Evolutionary conservation across 768 basidiomycete genomes (phyloP), one percentile per base, ranked within the genome.

Genomic region (Suillus bovinus): DNA sequence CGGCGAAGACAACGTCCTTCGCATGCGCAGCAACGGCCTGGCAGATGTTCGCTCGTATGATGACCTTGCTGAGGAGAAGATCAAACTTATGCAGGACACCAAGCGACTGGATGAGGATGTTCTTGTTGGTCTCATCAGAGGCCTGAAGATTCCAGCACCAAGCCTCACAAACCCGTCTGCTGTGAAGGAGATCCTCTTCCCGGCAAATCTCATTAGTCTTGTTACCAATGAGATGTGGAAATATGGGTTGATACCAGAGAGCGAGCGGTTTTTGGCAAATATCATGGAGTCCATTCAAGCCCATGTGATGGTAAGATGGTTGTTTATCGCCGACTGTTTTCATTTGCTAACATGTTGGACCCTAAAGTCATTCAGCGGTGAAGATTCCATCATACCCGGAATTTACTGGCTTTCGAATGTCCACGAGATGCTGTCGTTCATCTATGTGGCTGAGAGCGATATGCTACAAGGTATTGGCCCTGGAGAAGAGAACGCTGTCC

Each of bases 191-290:
- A 95, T 99, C 59, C 82, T 99, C 46, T 99, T 99, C 88, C 97
- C 97, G 13, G 96, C 97, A 29, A 98, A 99, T 75, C 85, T 99
- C 63, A 99, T 99, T 77, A 94, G 92, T 72, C 80, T 99, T 53
- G 89, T 97, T 67, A 96, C 95, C n/a, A 99, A 99, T 75, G 97
- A 99, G 77, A 99, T 99, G 97, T 99, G 97, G 97, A 98, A 97
- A 77, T 95, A 96, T 70, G 94, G 96, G 55, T 86, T 99, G 67
- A 98, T 99, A 67, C 83, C 88, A 17, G 97, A 99, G 77, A 96
- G 94, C 78, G 97, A 99, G 76, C 84, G 96, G 54, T 99, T 99
- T 85, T 80, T 99, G 62, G 97, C 97, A 39, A 99, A 96, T 73
- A 93, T 99, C 61, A 99, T 99, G 96, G 96, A 98, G 75, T 91